These are phyloP conservation scores for Sarcodon aspratus DNA, from an alignment of 768 basidiomycete genomes.

Conservation along the genomic window DNA sequence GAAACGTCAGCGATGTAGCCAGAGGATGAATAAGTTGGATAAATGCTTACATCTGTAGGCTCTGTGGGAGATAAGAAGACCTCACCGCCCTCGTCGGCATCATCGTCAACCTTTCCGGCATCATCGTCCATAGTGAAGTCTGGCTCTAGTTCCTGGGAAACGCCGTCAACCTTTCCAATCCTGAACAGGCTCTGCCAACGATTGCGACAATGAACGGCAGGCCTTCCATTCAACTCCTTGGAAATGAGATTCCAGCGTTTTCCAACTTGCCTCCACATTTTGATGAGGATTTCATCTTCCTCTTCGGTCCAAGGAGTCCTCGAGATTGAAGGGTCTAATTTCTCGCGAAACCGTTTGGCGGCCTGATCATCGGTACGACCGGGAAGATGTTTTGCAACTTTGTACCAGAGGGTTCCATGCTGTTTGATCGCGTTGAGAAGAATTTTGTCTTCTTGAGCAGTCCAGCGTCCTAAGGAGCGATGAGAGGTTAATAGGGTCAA, in stretches of 20 bases:
- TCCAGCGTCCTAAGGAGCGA: background rate
- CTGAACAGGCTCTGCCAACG: background rate
- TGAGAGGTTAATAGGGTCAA: too few relatives aligned
- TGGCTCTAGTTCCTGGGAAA: too few relatives aligned
- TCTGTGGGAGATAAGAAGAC: too few relatives aligned
- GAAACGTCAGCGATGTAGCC: too few relatives aligned
- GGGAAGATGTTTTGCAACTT: background rate
- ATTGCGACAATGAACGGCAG: background rate
- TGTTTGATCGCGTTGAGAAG: background rate
- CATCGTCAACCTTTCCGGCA: too few relatives aligned
- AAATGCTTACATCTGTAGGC: too few relatives aligned
- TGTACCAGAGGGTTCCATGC: background rate
- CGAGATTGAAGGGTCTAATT: background rate
- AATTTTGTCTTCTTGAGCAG: background rate
- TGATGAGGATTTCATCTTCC: background rate
- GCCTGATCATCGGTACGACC: background rate
- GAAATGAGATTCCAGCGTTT: background rate
- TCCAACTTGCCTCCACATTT: background rate
- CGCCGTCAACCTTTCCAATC: background rate
- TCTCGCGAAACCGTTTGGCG: background rate
- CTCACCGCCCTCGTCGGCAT: too few relatives aligned
- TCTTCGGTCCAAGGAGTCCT: background rate
- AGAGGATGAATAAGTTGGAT: too few relatives aligned
- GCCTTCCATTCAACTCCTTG: background rate
- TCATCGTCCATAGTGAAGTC: too few relatives aligned